Evolutionary conservation across 257 asterid genomes (phyloP).

Genomic region (Rhazya stricta): DNA sequence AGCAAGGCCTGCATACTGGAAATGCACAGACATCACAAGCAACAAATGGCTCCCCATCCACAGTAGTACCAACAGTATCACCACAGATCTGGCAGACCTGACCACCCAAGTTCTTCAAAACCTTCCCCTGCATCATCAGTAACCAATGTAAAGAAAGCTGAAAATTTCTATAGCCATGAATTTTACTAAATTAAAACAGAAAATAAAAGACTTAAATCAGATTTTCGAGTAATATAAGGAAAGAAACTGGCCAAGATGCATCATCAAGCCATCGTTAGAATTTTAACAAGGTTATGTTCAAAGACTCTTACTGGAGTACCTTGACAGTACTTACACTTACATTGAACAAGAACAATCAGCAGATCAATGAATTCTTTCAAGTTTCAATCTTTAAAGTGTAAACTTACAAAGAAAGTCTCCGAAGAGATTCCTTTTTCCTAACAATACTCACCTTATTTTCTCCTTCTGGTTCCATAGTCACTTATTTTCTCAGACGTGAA

Average conservation of each 20-base stretch:
- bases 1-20: constrained; percentile 97
- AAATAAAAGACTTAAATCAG: neutral
- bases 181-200: neutral
- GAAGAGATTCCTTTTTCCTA: neutral
- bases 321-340: neutral
- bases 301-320: neutral
- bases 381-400: neutral
- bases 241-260: neutral
- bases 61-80: constrained; percentile 73
- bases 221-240: neutral
- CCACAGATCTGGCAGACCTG: constrained; percentile 98
- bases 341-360: neutral
- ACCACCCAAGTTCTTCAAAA: constrained; percentile 56
- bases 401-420: neutral
- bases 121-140: constrained; percentile 58
- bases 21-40: constrained; percentile 91
- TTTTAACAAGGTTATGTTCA: neutral
- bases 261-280: neutral
- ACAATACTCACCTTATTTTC: constrained; percentile 64
- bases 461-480: constrained; percentile 69
- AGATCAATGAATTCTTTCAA: neutral
- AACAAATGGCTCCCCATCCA: constrained; percentile 71
- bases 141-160: constrained; percentile 18
- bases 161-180: neutral
- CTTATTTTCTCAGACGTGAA: constrained; percentile 21